A percentile compares a stretch with the other conserved stretches of the same genome.
These are phyloP conservation scores for Amoebophrya sp. DNA, from an alignment of 169 alveolate genomes.

Conservation along the genomic window DNA sequence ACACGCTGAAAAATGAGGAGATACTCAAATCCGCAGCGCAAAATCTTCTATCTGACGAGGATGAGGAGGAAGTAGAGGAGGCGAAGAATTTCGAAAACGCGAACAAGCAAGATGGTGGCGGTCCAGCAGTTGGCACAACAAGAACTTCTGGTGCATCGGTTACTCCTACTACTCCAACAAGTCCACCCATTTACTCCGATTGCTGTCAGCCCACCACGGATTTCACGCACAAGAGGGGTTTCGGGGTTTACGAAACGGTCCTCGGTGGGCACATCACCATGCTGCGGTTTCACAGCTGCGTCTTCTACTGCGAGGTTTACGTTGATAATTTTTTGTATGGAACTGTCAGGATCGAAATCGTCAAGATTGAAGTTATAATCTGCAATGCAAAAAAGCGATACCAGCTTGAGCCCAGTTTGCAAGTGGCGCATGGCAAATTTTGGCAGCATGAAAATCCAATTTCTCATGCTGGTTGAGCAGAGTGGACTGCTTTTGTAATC, in stretches of 20 bases:
- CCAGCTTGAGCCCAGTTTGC: too few relatives aligned
- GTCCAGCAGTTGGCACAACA: too few relatives aligned
- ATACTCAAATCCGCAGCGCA: not conserved
- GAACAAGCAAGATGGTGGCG: not conserved
- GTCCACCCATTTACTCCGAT: not conserved
- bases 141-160: too few relatives aligned
- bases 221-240: not conserved
- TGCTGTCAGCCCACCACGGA: not conserved
- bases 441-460: too few relatives aligned
- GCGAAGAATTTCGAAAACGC: too few relatives aligned
- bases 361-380: too few relatives aligned
- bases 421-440: too few relatives aligned
- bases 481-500: too few relatives aligned
- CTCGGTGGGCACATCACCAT: not conserved
- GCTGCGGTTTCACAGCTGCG: not conserved
- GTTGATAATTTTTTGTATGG: not conserved
- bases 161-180: too few relatives aligned
- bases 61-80: not conserved
- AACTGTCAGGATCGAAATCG: too few relatives aligned
- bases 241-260: not conserved
- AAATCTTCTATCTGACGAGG: not conserved
- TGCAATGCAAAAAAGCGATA: too few relatives aligned
- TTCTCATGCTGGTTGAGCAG: too few relatives aligned
- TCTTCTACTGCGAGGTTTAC: not conserved
- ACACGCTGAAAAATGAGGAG: not conserved